Evolutionary conservation across 2,329 filamentous ascomycete genomes (phyloP), one percentile per base, ranked within the genome.

Genomic region (Hypocrella siamensis): DNA sequence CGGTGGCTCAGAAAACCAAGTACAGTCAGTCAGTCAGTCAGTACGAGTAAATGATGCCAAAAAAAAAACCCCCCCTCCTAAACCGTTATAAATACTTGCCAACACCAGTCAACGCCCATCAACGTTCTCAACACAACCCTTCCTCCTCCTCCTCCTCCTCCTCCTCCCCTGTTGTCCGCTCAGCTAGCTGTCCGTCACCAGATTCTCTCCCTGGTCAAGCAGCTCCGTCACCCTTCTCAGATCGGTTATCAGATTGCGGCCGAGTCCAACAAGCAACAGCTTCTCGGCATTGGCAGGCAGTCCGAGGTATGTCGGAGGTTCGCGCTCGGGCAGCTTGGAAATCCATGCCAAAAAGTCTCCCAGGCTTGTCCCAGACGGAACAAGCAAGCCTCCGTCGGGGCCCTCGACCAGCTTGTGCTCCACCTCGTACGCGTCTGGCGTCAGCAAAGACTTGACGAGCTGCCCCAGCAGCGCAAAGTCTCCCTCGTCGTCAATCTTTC

Each of bases 261-360:
- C 92, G 47, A 93, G 75, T 3, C 83, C 86, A 11, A 93, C 82
- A 19, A 98, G 67, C 45, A 98, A 57, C 50, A 98, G 53, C 59
- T 96, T 98, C 73, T 98, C 90, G 15, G 90, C 90, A 52, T 98
- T 94, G 18, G 84, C 83, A 22, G 90, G 90, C 42, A 98, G 58
- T 16, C 90, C 92, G 12, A 98, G 66, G 51, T 93, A 98, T 1
- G 85, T 93, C 4, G 90, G 90, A 18, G 92, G 92, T 55, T 98
- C 90, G 46, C 90, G 75, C 65, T 98, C 90, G 0, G 90, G 90
- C 38, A 98, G 63, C 38, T 73, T 74, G 46, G 93, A 82, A 38
- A 98, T 83, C 92, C 92, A 98, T 24, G 69, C 67, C 56, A 79
- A 77, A 52, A 96, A 96, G 47, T 93, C 84, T 39, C 77, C 73